Conservation (phyloP, 2,329 filamentous ascomycete genomes). For the Verticillium longisporum region DNA sequence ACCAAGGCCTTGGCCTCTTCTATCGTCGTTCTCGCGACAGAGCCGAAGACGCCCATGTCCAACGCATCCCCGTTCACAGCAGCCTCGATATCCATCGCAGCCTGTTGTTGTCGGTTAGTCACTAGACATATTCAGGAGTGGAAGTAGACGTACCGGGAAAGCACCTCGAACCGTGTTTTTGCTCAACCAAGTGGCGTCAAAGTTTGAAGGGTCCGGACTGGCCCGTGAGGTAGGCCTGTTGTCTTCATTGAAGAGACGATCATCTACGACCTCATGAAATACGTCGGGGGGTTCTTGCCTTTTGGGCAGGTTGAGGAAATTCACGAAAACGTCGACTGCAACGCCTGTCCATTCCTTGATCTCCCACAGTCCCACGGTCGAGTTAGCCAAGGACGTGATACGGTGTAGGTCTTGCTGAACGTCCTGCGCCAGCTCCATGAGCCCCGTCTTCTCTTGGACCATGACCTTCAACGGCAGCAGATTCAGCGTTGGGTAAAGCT, state of each 20-base stretch:
- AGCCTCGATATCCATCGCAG: conserved; percentile 33
- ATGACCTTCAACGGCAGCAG: conserved; percentile 64
- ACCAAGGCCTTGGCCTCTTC: neutral
- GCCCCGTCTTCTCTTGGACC: conserved; percentile 14
- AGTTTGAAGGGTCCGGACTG: neutral
- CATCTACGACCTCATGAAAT: neutral
- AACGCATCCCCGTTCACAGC: conserved; percentile 21
- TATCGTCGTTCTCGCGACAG: conserved; percentile 3
- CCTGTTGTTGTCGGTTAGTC: conserved; percentile 16
- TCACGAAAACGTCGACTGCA: conserved; percentile 66
- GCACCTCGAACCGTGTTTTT: conserved; percentile 18
- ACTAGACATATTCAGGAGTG: neutral
- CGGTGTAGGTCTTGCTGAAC: conserved; percentile 63
- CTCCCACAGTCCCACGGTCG: conserved; percentile 59
- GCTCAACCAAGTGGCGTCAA: conserved; percentile 10
- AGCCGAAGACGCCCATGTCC: conserved; percentile 33
- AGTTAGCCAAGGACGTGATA: conserved; percentile 50
- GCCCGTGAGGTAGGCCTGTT: neutral
- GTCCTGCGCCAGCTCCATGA: conserved; percentile 45
- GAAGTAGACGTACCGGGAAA: conserved; percentile 21
- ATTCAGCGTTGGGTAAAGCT: conserved; percentile 67
- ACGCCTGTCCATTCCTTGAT: conserved; percentile 70
- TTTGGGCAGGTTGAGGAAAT: conserved; percentile 60
- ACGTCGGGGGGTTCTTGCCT: neutral
- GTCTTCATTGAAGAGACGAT: neutral